Evolutionary conservation across 2,329 filamentous ascomycete genomes (phyloP), one percentile per base, ranked within the genome.

Genomic region (Cercospora sp.): DNA sequence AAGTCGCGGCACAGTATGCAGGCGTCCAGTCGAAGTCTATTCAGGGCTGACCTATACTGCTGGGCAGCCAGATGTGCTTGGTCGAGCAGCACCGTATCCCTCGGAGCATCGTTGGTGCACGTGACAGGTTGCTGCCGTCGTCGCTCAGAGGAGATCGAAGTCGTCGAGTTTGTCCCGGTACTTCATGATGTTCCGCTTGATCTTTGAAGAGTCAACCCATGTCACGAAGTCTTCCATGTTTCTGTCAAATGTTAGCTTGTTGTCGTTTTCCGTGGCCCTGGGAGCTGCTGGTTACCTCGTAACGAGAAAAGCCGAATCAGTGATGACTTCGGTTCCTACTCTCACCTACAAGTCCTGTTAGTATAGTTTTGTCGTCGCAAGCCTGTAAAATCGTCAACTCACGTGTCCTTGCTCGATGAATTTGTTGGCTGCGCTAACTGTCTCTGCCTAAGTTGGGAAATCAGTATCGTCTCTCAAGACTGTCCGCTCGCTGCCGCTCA

Each of bases 221-320:
- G 94, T 97, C 18, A 98, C 91, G 79, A 96, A 97, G 81, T 98
- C 94, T 81, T 98, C 94, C 86, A 96, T 92, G 69, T 89, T 91
- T 72, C 94, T 82, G 59, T 36, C 18, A 1, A 6, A 6, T 31
- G 36, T 70, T 53, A 69, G 61, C 33, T 26, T 8, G 12, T 55
- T 1, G 13, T 42, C 10, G n/a, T n/a, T 3, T 36, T 16, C 13
- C 45, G 7, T 23, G 12, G 3, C 45, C 7, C 5, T 26, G 8
- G 42, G 6, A 7, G 13, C 13, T 13, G 39, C 10, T 51, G 67
- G 72, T 60, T 70, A 82, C 80, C 81, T 86, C 42, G 92, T 95
- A 7, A 98, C 93, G 63, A 97, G 81, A 76, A 93, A 97, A 0
- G 93, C 94, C 30, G 93, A 89, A 78, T 98, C 94, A 2, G 92